Evolutionary conservation across 345 rosid species (phyloP), one percentile per base, ranked within the genome.

Genomic region (Boechera divaricarpa): DNA sequence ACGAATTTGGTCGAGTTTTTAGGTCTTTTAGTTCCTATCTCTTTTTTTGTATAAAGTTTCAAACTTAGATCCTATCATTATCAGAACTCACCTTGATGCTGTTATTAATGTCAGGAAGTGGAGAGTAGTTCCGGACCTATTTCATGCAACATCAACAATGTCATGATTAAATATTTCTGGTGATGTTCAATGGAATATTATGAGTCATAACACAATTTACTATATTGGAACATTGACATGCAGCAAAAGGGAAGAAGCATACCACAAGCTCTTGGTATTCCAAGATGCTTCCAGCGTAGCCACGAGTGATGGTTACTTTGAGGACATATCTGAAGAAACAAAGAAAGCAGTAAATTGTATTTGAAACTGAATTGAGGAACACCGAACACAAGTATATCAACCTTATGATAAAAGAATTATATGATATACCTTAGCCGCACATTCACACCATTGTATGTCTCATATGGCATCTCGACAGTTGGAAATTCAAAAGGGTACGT

Each of bases 401-500:
- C 60, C 48, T 36, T 7, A 49, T 16, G 35, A 75, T 1, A 29
- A 48, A 6, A 35, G 41, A 64, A 15, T 6, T 39, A 47, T n/a
- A 24, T 49, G 53, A 6, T 81, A 82, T 89, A 92, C 98, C 98
- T 90, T 67, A 94, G 91, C 81, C 98, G 84, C 66, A 94, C 97
- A 85, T 94, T 92, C 52, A 94, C 93, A 72, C 98, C 98, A 76
- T 79, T 91, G 77, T 95, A 89, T 24, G 99, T 85, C 83, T 95
- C 99, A 54, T 95, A 91, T 6, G 99, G 99, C 99, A 95, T 95
- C 87, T 95, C 99, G 26, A 95, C 99, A 0, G 96, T 92, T 58
- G 99, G 86, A 82, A 95, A 95, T 58, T 95, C 99, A 76, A 95
- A 95, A 8, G 97, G 88, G 67, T 90, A 95, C 13, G 97, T 82